Percentiles rank a stretch among this genome's conserved stretches.
Evolutionary conservation across 805 yeast genomes (phyloP).

Genomic region (Monosporozyma aquatica): DNA sequence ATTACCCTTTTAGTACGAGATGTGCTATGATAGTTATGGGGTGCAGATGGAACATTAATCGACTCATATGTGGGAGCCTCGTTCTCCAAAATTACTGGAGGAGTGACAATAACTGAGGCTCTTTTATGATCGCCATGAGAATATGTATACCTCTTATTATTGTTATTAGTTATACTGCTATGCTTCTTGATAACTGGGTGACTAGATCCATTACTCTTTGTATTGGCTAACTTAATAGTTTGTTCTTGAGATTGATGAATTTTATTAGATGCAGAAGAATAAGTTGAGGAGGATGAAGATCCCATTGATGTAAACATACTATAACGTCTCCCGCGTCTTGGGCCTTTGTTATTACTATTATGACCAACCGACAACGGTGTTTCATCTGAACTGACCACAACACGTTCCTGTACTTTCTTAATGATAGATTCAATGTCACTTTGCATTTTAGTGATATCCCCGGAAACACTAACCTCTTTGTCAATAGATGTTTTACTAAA

Average conservation of each 20-base stretch:
- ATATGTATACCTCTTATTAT: neutral
- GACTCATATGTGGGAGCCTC: neutral
- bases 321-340: neutral
- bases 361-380: too few relatives aligned
- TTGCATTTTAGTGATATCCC: slow-evolving; percentile 31
- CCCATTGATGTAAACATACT: neutral
- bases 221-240: too few relatives aligned
- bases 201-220: too few relatives aligned
- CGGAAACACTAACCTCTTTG: slow-evolving; percentile 26
- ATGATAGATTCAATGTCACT: slow-evolving; percentile 15
- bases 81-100: neutral
- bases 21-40: neutral
- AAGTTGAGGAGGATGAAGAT: too few relatives aligned
- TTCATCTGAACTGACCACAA: too few relatives aligned
- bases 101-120: neutral
- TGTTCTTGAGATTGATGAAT: too few relatives aligned
- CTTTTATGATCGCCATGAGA: neutral
- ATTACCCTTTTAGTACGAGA: slow-evolving; percentile 70
- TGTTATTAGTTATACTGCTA: neutral
- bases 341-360: too few relatives aligned
- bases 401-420: slow-evolving; percentile 16
- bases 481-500: slow-evolving; percentile 31
- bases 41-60: neutral
- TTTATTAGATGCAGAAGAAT: too few relatives aligned
- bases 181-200: too few relatives aligned